phyloP scores from a whole-genome alignment of 257 asterid genomes.

The Ajuga chamaepitys region DNA sequence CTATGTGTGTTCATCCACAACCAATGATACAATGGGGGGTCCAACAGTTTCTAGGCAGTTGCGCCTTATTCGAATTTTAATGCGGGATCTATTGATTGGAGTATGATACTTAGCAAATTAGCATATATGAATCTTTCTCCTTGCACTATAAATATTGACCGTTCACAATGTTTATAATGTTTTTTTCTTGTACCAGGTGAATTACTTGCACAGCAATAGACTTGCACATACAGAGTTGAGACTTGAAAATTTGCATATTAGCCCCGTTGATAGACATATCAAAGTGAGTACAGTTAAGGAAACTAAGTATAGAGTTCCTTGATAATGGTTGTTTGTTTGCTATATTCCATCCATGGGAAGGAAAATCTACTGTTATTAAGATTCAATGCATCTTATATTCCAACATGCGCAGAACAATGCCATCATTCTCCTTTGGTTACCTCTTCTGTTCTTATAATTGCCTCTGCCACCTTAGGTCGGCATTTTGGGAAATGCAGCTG shows the following conservation, averaged over 20 bases:
- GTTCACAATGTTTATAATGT: neutral
- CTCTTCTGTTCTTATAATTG: constrained; percentile 9
- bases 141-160: neutral
- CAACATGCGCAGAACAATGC: no score
- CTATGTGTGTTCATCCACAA: constrained; percentile 65
- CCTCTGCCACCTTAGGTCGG: constrained; percentile 57
- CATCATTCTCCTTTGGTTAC: no score
- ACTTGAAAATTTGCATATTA: constrained; percentile 83
- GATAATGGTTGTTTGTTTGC: neutral
- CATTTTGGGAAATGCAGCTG: constrained; percentile 88
- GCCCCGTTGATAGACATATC: constrained; percentile 86
- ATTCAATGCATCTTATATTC: no score
- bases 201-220: constrained; percentile 94
- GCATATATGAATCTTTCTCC: neutral
- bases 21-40: constrained; percentile 70
- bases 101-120: constrained; percentile 34
- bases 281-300: constrained; percentile 52
- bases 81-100: constrained; percentile 93
- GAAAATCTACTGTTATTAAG: no score
- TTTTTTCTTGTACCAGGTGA: constrained; percentile 51
- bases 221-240: constrained; percentile 94
- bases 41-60: constrained; percentile 83
- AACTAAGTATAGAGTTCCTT: neutral
- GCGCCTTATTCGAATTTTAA: constrained; percentile 72
- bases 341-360: no score